phyloP scores from a whole-genome alignment of 2,329 filamentous ascomycete genomes.

The Tothia fuscella region DNA sequence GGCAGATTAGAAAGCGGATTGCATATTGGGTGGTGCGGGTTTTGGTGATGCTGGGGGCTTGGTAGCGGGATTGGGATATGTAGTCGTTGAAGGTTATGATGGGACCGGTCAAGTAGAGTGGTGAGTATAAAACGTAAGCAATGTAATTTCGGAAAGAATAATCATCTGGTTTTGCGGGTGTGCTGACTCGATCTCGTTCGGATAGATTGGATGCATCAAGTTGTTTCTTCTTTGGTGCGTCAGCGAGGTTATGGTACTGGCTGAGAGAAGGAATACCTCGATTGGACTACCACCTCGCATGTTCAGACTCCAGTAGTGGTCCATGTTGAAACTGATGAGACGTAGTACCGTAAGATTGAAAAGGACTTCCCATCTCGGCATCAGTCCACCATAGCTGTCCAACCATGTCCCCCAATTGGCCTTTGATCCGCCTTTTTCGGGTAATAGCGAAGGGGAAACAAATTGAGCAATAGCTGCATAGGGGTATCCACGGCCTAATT shows the following conservation, averaged over 20 bases:
- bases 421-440: constrained; percentile 28
- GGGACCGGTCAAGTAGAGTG: constrained; percentile 82
- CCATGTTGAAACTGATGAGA: constrained; percentile 91
- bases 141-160: constrained; percentile 79
- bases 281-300: constrained; percentile 52
- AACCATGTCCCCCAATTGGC: constrained; percentile 57
- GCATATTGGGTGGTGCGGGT: constrained; percentile 68
- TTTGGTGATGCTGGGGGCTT: constrained; percentile 55
- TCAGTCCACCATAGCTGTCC: constrained; percentile 71
- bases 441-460: constrained; percentile 31
- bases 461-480: constrained; percentile 50
- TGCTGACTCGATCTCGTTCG: constrained; percentile 73
- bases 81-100: constrained; percentile 98
- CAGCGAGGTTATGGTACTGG: constrained; percentile 33
- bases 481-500: constrained; percentile 66
- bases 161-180: constrained; percentile 58
- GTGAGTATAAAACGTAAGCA: constrained; percentile 81
- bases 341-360: constrained; percentile 94
- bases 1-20: constrained; percentile 64
- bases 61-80: constrained; percentile 71
- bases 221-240: constrained; percentile 88
- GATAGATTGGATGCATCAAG: constrained; percentile 77
- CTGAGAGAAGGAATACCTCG: constrained; percentile 52
- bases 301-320: constrained; percentile 85
- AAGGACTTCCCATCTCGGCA: constrained; percentile 86